These are phyloP conservation scores for Aspergillus caelatus DNA, from an alignment of 2,329 filamentous ascomycete species.

Conservation along the genomic window DNA sequence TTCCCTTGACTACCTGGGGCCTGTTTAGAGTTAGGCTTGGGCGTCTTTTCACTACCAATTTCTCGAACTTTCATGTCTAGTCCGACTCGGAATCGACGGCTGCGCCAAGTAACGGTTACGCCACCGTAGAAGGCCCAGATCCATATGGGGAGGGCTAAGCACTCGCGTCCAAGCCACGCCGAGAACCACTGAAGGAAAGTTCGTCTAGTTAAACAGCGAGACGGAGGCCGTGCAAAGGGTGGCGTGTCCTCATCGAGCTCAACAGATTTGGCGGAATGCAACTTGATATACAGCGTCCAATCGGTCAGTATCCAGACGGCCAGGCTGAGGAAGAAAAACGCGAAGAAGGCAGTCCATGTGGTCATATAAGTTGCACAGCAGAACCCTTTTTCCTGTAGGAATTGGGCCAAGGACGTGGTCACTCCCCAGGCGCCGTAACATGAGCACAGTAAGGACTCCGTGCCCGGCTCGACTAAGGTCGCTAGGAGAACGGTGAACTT, in stretches of 20 bases:
- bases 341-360: constrained; percentile 68
- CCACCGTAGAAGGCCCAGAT: constrained; percentile 86
- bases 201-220: constrained; percentile 52
- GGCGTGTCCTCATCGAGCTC: constrained; percentile 74
- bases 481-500: constrained; percentile 92
- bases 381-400: constrained; percentile 52
- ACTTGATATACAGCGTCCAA: constrained; percentile 69
- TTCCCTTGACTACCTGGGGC: not conserved
- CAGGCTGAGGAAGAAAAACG: constrained; percentile 69
- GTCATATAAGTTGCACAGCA: constrained; percentile 54
- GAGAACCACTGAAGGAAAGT: constrained; percentile 71
- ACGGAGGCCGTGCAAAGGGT: constrained; percentile 63
- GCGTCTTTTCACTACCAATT: constrained; percentile 35
- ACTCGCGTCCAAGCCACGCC: constrained; percentile 84
- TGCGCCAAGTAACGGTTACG: constrained; percentile 83
- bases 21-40: constrained; percentile 22
- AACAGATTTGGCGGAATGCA: constrained; percentile 74
- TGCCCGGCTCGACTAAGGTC: constrained; percentile 88
- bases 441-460: constrained; percentile 84
- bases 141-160: constrained; percentile 87
- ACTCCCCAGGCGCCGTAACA: constrained; percentile 77
- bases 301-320: constrained; percentile 74
- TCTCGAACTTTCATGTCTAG: constrained; percentile 81
- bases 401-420: constrained; percentile 66
- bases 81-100: constrained; percentile 77